Evolutionary conservation across 2,329 filamentous ascomycete species (phyloP), one percentile per base, ranked within the genome.

Genomic region (Hysterium pulicare): DNA sequence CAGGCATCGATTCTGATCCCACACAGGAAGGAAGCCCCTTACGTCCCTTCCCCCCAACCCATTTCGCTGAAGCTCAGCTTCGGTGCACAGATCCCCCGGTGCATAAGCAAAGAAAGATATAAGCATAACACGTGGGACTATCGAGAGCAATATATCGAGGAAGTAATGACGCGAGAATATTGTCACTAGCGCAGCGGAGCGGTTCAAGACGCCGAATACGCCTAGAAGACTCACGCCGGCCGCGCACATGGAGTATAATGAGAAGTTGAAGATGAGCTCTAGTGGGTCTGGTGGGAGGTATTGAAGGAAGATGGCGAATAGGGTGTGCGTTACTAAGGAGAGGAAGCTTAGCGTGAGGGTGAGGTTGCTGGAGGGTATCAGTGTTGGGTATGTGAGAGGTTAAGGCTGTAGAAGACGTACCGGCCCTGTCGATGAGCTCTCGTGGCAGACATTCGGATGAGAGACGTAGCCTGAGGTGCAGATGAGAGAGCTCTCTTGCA

Each of bases 181-280:
- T 13, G 47, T 40, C 5, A 53, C 38, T 5, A 49, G 40, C 10
- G 49, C 23, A n/a, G 45, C 23, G 31, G 41, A 42, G 38, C 45
- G 49, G 46, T 52, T 40, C n/a, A 71, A 32, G 23, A 68, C 69
- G 33, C 71, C 71, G n/a, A 71, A 40, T 20, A 73, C 45, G 4
- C 71, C 71, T 34, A 71, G 53, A 8, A 68, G 48, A 47, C 68
- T 70, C 33, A 69, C 53, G 7, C 66, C 47, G 42, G 63, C 63
- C 15, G 69, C 67, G 24, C 71, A 57, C 45, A 66, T 57, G 17
- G 70, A 58, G 51, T 73, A 74, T 32, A 58, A 47, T 5, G 63
- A 50, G 22, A 67, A 67, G 45, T 63, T 51, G 42, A 48, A 46
- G 31, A 60, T 58, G 10, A 66, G 47, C 37, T 56, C 53, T 28